phyloP scores from a whole-genome alignment of 257 asterid genomes.

The Plantago elongata region DNA sequence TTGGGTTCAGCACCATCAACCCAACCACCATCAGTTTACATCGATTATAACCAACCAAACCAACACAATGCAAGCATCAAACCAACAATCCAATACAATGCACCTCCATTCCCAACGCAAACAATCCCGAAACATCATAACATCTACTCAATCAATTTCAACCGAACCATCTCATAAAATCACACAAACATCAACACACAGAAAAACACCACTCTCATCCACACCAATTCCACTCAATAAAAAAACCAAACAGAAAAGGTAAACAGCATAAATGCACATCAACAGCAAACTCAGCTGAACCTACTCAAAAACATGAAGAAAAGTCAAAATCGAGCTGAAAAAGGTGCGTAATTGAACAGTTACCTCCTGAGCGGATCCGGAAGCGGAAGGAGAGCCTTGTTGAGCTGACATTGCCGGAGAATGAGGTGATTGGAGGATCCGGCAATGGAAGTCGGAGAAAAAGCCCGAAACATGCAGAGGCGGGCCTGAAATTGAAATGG shows the following conservation, averaged over 20 bases:
- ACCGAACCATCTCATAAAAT: not conserved
- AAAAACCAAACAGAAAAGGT: not conserved
- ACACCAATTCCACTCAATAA: not conserved
- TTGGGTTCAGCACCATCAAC: no score
- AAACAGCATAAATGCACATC: no score
- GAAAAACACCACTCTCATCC: not conserved
- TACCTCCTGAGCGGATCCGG: not conserved
- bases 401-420: conserved; percentile 1
- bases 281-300: no score
- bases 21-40: no score
- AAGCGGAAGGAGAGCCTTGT: not conserved
- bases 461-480: not conserved
- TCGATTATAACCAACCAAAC: not conserved
- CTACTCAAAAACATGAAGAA: no score
- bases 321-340: no score
- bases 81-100: not conserved
- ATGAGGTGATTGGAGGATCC: no score
- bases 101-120: not conserved
- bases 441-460: not conserved
- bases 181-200: not conserved
- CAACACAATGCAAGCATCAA: not conserved
- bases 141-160: no score
- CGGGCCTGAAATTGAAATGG: not conserved
- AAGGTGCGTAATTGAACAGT: no score
- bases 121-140: no score